These are phyloP conservation scores for Clonostachys sp. DNA, from an alignment of 2,329 filamentous ascomycete genomes.

Conservation along the genomic window DNA sequence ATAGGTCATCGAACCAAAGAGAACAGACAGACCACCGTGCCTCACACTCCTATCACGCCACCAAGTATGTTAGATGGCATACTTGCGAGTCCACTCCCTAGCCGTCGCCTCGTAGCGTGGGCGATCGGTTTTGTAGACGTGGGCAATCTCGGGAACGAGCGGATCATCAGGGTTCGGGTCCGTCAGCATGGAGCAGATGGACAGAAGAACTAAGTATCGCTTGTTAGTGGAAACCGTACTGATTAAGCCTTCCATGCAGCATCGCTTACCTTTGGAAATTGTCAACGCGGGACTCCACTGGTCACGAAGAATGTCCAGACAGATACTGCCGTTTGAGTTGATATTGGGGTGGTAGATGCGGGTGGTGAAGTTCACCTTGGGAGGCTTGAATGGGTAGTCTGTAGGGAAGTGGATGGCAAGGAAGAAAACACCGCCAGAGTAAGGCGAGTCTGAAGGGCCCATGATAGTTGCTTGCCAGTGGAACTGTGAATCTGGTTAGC, in stretches of 20 bases:
- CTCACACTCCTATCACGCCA: not conserved
- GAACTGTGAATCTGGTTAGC: conserved; percentile 59
- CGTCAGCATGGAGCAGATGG: conserved; percentile 99
- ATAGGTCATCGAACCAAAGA: too few species aligned
- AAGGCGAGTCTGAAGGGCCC: conserved; percentile 97
- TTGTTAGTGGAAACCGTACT: conserved; percentile 3
- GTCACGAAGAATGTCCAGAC: conserved; percentile 95
- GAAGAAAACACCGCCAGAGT: conserved; percentile 98
- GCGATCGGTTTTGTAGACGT: conserved; percentile 99
- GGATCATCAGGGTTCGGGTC: conserved; percentile 99
- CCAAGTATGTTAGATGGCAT: conserved; percentile 67
- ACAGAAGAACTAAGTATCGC: conserved; percentile 70
- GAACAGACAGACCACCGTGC: too few species aligned
- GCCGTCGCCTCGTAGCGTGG: conserved; percentile 94
- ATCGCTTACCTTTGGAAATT: conserved; percentile 83
- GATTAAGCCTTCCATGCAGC: not conserved
- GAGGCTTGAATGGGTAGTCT: conserved; percentile 99
- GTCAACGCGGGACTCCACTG: conserved; percentile 99
- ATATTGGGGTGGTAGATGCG: conserved; percentile 99
- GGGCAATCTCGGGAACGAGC: conserved; percentile 96
- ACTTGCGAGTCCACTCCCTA: conserved; percentile 98
- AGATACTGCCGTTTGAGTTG: conserved; percentile 99
- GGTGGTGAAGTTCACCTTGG: conserved; percentile 99
- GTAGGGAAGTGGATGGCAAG: conserved; percentile 98
- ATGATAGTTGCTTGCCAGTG: conserved; percentile 99